Percentiles rank a stretch among this genome's conserved stretches.
phyloP scores from a whole-genome alignment of 2,329 filamentous ascomycete species.

The Colletotrichum sp. region DNA sequence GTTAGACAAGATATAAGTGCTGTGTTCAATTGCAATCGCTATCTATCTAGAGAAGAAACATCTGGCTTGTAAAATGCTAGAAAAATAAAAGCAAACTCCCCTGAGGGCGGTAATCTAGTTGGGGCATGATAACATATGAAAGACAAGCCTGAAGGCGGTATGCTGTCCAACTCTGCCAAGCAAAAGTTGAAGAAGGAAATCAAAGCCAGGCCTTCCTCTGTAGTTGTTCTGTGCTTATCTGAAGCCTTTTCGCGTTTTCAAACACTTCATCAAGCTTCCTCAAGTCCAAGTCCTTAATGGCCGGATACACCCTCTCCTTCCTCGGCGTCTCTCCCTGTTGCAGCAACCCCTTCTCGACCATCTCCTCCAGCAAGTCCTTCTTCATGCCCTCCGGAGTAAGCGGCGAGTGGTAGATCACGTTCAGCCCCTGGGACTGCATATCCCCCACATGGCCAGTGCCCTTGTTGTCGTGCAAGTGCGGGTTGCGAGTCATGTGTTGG shows the following conservation, averaged over 20 bases:
- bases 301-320: neutral
- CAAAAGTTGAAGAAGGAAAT: neutral
- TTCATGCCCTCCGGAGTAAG: neutral
- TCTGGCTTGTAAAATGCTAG: neutral
- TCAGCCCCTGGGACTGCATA: neutral
- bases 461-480: constrained; percentile 6
- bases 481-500: constrained; percentile 4
- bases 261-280: neutral
- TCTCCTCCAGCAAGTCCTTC: neutral
- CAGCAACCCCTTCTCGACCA: neutral
- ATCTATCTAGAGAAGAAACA: neutral
- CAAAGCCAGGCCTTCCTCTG: neutral
- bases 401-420: neutral
- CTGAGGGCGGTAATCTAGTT: neutral
- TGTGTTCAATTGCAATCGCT: neutral
- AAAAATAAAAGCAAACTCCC: neutral
- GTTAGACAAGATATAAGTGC: neutral
- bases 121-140: neutral
- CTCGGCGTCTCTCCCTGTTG: neutral
- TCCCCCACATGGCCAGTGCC: constrained; percentile 3
- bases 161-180: too few species aligned
- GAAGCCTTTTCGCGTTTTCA: neutral
- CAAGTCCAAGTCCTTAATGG: neutral
- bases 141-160: too few species aligned
- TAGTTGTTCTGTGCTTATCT: neutral